Evolutionary conservation across 176 grass and related monocot genomes (phyloP), one percentile per base, ranked within the genome.

Genomic region (Themeda triandra): DNA sequence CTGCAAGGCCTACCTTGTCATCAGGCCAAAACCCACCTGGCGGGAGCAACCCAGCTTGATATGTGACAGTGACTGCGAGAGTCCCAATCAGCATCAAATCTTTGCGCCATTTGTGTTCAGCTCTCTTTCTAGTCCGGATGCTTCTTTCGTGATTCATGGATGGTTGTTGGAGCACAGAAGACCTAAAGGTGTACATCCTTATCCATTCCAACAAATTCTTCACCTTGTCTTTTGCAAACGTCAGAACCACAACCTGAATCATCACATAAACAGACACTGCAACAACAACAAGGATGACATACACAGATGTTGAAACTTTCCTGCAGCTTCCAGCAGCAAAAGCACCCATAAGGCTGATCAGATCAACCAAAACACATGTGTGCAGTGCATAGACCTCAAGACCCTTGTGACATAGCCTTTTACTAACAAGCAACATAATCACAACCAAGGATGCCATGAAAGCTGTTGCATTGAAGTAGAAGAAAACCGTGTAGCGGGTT

Each of bases 291-390:
- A 90, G 28, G 51, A 90, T 85, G 31, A 90, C 63, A 0, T 86
- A 83, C 3, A 31, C 6, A 21, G 88, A 89, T 17, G 88, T 75
- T 0, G 45, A 80, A 25, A 82, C 49, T 68, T 63, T 82, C 31
- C 83, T 86, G 68, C 83, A 80, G 78, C 49, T 82, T 74, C 88
- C 79, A 31, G 56, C 19, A 51, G 84, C 80, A 79, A 83, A 91
- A 74, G 89, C 84, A 78, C 53, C 69, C 45, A 87, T 75, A 75
- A 91, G 79, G 44, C 80, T 91, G 68, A 83, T 67, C 74, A 91
- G 75, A 71, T 73, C 89, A 41, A 59, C 56, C 8, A 84, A 39
- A 23, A 84, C 76, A 0, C 79, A 81, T 12, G 41, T 63, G 73
- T 41, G 73, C 14, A 90, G 46, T 0, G 77, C 69, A 32, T 51